Base-by-base conservation (phyloP, 768 basidiomycete species). In the Tulasnella sp. region DNA sequence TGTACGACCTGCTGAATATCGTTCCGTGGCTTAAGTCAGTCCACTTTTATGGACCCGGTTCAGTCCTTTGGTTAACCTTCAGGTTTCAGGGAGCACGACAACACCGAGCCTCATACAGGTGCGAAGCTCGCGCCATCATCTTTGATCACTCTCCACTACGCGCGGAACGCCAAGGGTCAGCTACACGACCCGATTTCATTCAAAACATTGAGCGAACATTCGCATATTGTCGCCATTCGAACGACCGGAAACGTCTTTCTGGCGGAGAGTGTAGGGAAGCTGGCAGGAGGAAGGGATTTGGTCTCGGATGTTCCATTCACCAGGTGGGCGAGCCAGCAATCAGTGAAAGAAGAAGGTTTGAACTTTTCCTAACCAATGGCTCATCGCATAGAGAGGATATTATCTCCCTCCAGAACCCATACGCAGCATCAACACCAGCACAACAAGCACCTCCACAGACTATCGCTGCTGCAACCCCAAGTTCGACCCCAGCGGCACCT, bases 151-250 rank as follows among this genome's bases (percentile, higher is more conserved):
- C 77, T 91, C 29, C 78, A 88, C 68, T 92, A 91, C 67, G 81
- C 84, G 1, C 78, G 90, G 63, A 94, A 94, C 70, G 75, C 87
- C 2, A 82, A 90, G 24, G 87, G 87, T 41, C 87, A 92, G 70
- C 81, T 89, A 11, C 86, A 96, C 69, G 96, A 99, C 70, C 96
- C 96, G 0, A 92, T 99, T 45, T 91, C 92, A 2, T 99, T 95
- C 80, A 98, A 97, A 70, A 86, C 89, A 1, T 96, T 99, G 78
- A 93, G 80, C 68, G 86, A 95, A 63, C 95, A 98, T 70, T 94
- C 95, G 1, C 88, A 97, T 68, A 88, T 99, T 58, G 88, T 92
- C 38, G 88, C 89, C 43, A 83, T 96, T 65, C 84, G 85, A 4
- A 85, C 83, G 0, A 92, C 91, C 0, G 93, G 92, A 15, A 96